Base-by-base conservation (phyloP, 495 filamentous ascomycete species). In the Wilcoxina mikolae region DNA sequence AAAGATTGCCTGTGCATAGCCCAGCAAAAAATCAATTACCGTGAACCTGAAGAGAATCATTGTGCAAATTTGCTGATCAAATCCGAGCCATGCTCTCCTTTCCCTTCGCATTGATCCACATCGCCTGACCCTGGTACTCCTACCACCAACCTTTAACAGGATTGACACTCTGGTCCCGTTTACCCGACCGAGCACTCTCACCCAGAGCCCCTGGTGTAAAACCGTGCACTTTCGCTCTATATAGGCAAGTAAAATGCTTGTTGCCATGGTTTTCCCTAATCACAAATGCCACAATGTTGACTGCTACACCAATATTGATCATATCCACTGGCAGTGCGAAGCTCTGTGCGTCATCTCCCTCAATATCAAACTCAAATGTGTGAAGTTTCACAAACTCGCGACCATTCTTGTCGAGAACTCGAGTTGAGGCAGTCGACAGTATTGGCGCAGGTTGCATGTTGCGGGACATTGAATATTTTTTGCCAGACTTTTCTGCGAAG, bases 161-260 rank as follows among this genome's bases (percentile, higher is more conserved):
- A n/a, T n/a, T n/a, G n/a, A n/a, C n/a, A n/a, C n/a, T n/a, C n/a
- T n/a, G n/a, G n/a, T n/a, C n/a, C n/a, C n/a, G n/a, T n/a, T n/a
- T n/a, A n/a, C n/a, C n/a, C n/a, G n/a, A n/a, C n/a, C n/a, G n/a
- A n/a, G n/a, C n/a, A n/a, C n/a, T n/a, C n/a, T n/a, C n/a, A n/a
- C n/a, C n/a, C n/a, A n/a, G n/a, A n/a, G n/a, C n/a, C n/a, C n/a
- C n/a, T n/a, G n/a, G n/a, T 3, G 43, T 46, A 31, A 23, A 51
- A 2, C 62, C 62, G 51, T 65, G 62, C 3, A 65, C 62, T 26
- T 53, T 58, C 15, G 65, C 58, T 29, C 64, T 51, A 31, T 65
- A 65, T 7, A 65, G 26, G 31, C 62, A 65, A 7, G 62, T 65
- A 55, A 50, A 65, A 25, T 64, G 42, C 7, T 64, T 58, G 47